Conservation (phyloP, 352 stramenopile species). For the Phytophthora boehmeriae region DNA sequence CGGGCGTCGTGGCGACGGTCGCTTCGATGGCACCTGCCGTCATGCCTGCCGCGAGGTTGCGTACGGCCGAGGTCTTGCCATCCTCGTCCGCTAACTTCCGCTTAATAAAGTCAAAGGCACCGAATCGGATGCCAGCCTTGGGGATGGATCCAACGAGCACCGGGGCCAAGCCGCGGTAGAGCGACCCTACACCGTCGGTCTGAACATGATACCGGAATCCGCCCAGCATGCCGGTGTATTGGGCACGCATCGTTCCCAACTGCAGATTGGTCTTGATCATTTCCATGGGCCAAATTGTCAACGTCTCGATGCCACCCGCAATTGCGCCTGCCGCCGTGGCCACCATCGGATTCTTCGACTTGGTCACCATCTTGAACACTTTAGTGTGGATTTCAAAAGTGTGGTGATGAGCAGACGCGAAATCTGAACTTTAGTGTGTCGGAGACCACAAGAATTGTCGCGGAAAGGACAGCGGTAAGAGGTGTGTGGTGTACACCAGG, state of each 20-base stretch:
- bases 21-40: conserved; percentile 91
- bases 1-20: conserved; percentile 93
- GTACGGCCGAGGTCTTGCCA: conserved; percentile 88
- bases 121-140: conserved; percentile 97
- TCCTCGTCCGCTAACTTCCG: conserved; percentile 83
- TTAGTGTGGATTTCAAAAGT: not conserved
- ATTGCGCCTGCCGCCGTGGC: conserved; percentile 84
- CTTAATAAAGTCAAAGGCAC: conserved; percentile 93
- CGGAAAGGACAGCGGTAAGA: not conserved
- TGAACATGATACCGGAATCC: conserved; percentile 79
- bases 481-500: not conserved
- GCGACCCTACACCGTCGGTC: conserved; percentile 67
- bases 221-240: conserved; percentile 77
- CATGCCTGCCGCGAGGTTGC: conserved; percentile 94
- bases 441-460: conserved; percentile 1
- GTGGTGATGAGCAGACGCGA: conserved; percentile 3
- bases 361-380: conserved; percentile 43
- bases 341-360: conserved; percentile 82
- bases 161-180: conserved; percentile 94
- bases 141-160: conserved; percentile 95
- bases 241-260: conserved; percentile 78
- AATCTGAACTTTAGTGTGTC: not conserved
- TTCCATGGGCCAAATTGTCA: conserved; percentile 93
- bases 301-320: conserved; percentile 89
- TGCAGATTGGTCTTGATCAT: conserved; percentile 96